phyloP scores from a whole-genome alignment of 2,329 filamentous ascomycete genomes.

The Alternaria burnsii region DNA sequence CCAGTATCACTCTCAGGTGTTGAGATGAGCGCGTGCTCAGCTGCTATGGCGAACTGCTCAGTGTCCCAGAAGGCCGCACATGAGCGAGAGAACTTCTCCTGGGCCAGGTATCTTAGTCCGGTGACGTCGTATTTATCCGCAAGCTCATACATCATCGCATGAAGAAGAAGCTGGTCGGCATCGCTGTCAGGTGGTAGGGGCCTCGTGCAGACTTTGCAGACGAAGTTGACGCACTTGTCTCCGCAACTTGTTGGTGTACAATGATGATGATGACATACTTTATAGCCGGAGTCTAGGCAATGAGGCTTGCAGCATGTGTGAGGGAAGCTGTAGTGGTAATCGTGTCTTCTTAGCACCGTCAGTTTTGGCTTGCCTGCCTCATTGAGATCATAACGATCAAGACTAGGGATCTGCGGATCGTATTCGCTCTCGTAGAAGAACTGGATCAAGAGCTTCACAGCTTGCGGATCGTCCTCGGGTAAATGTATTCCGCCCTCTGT shows the following conservation, averaged over 20 bases:
- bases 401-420: neutral
- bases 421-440: constrained; percentile 34
- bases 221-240: neutral
- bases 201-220: neutral
- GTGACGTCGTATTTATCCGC: constrained; percentile 22
- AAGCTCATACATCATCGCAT: constrained; percentile 15
- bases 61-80: neutral
- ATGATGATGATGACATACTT: neutral
- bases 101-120: constrained; percentile 11
- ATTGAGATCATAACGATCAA: too few relatives aligned
- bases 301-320: neutral
- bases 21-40: neutral
- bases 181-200: neutral
- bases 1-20: constrained; percentile 1
- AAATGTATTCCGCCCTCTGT: constrained; percentile 17
- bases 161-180: neutral
- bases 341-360: neutral
- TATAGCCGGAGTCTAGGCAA: neutral
- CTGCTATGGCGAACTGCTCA: neutral
- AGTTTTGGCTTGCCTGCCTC: neutral
- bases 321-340: neutral
- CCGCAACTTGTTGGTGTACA: rapidly evolving
- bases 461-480: constrained; percentile 20
- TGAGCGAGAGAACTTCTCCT: constrained; percentile 12
- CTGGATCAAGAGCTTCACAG: constrained; percentile 20